phyloP scores from a whole-genome alignment of 2,329 filamentous ascomycete genomes.

The Cladosporium sp. region DNA sequence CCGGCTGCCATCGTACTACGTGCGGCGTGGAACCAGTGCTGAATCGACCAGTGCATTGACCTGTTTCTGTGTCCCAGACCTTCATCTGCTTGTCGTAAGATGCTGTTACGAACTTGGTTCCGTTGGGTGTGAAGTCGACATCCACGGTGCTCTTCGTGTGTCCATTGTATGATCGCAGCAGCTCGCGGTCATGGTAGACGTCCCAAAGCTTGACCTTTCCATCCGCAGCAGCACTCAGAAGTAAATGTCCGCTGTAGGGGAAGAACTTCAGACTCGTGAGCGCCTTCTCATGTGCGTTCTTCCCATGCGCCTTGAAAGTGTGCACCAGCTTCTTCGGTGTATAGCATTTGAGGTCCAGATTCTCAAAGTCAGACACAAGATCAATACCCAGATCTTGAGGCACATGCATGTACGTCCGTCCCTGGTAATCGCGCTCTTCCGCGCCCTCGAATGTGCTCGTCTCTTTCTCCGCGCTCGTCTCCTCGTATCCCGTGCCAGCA shows the following conservation, averaged over 20 bases:
- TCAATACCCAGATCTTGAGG: conserved; percentile 86
- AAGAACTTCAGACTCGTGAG: conserved; percentile 89
- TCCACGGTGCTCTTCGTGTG: conserved; percentile 88
- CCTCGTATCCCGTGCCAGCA: conserved; percentile 49
- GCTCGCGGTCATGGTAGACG: conserved; percentile 80
- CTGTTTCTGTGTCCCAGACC: conserved; percentile 95
- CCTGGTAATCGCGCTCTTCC: conserved; percentile 84
- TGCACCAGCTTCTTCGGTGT: conserved; percentile 92
- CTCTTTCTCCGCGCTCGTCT: conserved; percentile 51
- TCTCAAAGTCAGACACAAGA: conserved; percentile 70
- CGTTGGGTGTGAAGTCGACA: conserved; percentile 75
- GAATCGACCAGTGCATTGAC: conserved; percentile 79
- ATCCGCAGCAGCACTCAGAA: conserved; percentile 86
- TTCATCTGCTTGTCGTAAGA: conserved; percentile 96
- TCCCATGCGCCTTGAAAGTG: conserved; percentile 71
- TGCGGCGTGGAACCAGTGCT: conserved; percentile 93
- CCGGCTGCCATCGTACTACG: conserved; percentile 87
- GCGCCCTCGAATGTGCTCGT: conserved; percentile 82
- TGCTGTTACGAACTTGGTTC: conserved; percentile 80
- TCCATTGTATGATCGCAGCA: conserved; percentile 84
- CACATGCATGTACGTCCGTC: conserved; percentile 94
- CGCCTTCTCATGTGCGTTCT: conserved; percentile 56
- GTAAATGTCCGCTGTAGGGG: conserved; percentile 75
- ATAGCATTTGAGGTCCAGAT: conserved; percentile 50
- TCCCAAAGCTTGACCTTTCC: conserved; percentile 91